A percentile compares a stretch with the other conserved stretches of the same genome.
These are phyloP conservation scores for Diversispora eburnea DNA, from an alignment of 192 early-diverging fungal species.

Conservation along the genomic window DNA sequence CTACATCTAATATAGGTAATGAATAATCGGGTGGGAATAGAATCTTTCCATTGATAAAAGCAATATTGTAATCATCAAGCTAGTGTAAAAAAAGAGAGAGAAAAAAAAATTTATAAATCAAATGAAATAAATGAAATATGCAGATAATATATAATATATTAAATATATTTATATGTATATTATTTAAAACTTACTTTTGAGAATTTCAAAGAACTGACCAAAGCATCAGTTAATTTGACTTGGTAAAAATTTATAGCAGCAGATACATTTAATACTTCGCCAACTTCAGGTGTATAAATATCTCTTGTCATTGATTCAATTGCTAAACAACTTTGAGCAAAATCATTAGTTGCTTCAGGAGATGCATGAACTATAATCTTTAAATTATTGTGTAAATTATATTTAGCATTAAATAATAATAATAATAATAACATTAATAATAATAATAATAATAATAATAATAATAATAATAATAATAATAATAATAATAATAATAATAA, in stretches of 20 bases:
- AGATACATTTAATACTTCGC: conserved; percentile 86
- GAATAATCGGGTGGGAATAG: conserved; percentile 58
- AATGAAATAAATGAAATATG: too few relatives aligned
- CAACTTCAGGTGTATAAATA: conserved; percentile 73
- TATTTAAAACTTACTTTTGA: conserved; percentile 57
- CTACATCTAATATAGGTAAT: conserved; percentile 71
- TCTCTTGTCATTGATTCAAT: conserved; percentile 76
- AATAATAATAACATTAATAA: too few relatives aligned
- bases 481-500: too few relatives aligned
- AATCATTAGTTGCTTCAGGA: conserved; percentile 59
- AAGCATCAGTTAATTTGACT: conserved; percentile 84
- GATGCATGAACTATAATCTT: conserved; percentile 86
- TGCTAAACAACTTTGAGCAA: conserved; percentile 60
- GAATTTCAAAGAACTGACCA: conserved; percentile 73
- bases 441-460: too few relatives aligned
- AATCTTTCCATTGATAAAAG: conserved; percentile 74
- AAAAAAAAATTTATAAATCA: too few relatives aligned
- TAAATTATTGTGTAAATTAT: background rate
- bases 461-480: too few relatives aligned
- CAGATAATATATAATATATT: background rate
- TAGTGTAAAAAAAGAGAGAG: conserved; percentile 24
- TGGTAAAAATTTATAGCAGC: conserved; percentile 84
- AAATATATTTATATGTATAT: background rate
- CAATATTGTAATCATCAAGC: conserved; percentile 74
- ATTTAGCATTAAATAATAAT: background rate